Evolutionary conservation across 2,329 filamentous ascomycete genomes (phyloP).

Genomic region (Trichoderma hamatum): DNA sequence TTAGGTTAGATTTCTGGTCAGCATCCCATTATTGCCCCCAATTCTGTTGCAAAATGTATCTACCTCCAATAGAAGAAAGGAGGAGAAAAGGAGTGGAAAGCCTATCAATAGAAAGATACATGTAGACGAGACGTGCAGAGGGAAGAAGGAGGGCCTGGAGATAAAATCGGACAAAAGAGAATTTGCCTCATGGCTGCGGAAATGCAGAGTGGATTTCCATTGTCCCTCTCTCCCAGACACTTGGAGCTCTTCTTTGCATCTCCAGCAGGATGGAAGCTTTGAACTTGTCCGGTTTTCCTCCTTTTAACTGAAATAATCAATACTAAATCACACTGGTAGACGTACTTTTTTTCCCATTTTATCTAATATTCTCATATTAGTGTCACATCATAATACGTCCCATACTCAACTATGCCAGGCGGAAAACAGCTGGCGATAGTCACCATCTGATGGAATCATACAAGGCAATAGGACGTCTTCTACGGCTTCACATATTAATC

Average conservation of each 20-base stretch:
- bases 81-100: no score
- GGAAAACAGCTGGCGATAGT: no score
- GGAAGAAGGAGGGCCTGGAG: neutral
- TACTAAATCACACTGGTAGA: neutral
- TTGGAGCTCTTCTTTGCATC: neutral
- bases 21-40: neutral
- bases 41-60: neutral
- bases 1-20: neutral
- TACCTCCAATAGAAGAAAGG: neutral
- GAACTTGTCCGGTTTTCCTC: neutral
- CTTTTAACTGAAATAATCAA: neutral
- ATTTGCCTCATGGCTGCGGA: neutral
- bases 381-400: no score
- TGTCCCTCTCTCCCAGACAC: no score
- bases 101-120: neutral
- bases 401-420: no score
- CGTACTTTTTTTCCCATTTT: no score
- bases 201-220: neutral
- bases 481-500: neutral
- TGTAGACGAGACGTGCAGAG: neutral
- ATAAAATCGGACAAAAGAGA: neutral
- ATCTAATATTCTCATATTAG: no score
- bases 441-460: neutral
- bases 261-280: neutral
- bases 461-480: neutral